Evolutionary conservation across 2,329 filamentous ascomycete species (phyloP).

Genomic region (Arthrobotrys musiformis): DNA sequence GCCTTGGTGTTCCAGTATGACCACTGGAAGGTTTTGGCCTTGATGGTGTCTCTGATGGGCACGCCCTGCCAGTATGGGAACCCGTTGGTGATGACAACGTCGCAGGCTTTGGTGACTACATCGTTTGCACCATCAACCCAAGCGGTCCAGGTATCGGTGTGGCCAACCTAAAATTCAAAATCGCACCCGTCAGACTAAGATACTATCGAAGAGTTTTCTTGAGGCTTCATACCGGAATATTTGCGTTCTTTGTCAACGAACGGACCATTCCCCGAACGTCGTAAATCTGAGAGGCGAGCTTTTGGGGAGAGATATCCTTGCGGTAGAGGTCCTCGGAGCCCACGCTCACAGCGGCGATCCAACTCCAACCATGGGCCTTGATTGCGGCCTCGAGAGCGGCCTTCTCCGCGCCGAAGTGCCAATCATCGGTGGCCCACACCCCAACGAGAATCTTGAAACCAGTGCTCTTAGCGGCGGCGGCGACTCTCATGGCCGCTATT

Average conservation of each 20-base stretch:
- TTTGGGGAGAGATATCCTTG: slow-evolving; percentile 28
- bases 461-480: slow-evolving; percentile 7
- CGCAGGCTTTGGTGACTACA: slow-evolving; percentile 64
- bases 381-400: slow-evolving; percentile 66
- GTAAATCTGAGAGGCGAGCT: slow-evolving; percentile 40
- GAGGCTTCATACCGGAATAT: slow-evolving; percentile 57
- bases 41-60: slow-evolving; percentile 70
- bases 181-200: no score
- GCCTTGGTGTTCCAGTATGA: slow-evolving; percentile 61
- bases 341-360: slow-evolving; percentile 75
- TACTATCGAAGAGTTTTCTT: slow-evolving; percentile 59
- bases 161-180: slow-evolving; percentile 67
- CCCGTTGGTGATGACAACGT: slow-evolving; percentile 50
- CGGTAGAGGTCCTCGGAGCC: slow-evolving; percentile 78
- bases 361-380: slow-evolving; percentile 61
- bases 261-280: slow-evolving; percentile 68
- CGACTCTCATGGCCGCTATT: slow-evolving; percentile 30
- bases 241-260: not conserved
- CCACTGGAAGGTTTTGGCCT: slow-evolving; percentile 58
- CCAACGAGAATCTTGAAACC: slow-evolving; percentile 42
- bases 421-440: slow-evolving; percentile 70
- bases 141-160: slow-evolving; percentile 76
- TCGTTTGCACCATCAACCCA: slow-evolving; percentile 72
- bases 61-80: slow-evolving; percentile 59
- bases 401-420: slow-evolving; percentile 72